Evolutionary conservation across 225 moss, liverwort and hornwort genomes (phyloP), one percentile per base, ranked within the genome.

Genomic region (Bryoerythrophyllum caledonicum): DNA sequence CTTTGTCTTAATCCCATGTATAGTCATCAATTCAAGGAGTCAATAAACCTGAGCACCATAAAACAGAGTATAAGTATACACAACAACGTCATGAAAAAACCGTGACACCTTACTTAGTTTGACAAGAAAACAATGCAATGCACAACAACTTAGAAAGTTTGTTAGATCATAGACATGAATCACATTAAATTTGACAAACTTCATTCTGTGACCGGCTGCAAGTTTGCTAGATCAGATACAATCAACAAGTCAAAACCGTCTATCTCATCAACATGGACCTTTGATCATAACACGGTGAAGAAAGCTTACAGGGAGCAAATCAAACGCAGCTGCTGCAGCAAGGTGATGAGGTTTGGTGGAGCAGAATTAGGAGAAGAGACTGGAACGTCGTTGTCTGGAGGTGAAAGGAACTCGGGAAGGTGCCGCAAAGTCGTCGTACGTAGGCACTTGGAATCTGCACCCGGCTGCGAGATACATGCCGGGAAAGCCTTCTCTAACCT

Each of bases 1-100:
- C 1, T 21, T 28, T 8, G 34, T 34, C 34, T 34, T 34, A 8
- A 2, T 8, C 7, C 16, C 0, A 27, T 7, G 0, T 2, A 44
- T 3, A 17, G 6, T 49, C 6, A 19, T 16, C 6, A 6, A 48
- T 17, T 9, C 0, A 70, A 2, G 0, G 2, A 59, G 0, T 0
- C 24, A 0, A 25, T 9, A 4, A 20, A 63, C 57, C 72, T 79
- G 46, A 37, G 4, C 0, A 67, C 0, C 0, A 53, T 6, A 14
- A 61, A 48, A 5, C 1, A 30, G 67, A 40, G 0, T 0, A 13
- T 75, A 0, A 74, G 2, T 37, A 49, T 2, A 8, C 7, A 55
- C 3, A 13, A 4, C 23, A 24, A 7, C 5, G 8, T 44, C 2
- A 1, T 8, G 1, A 2, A 46, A 10, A 46, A 26, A 46, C 10